Percentiles rank a stretch among this genome's conserved stretches.
These are phyloP conservation scores for Boehmeria nivea DNA, from an alignment of 306 rosid genomes.

Conservation along the genomic window DNA sequence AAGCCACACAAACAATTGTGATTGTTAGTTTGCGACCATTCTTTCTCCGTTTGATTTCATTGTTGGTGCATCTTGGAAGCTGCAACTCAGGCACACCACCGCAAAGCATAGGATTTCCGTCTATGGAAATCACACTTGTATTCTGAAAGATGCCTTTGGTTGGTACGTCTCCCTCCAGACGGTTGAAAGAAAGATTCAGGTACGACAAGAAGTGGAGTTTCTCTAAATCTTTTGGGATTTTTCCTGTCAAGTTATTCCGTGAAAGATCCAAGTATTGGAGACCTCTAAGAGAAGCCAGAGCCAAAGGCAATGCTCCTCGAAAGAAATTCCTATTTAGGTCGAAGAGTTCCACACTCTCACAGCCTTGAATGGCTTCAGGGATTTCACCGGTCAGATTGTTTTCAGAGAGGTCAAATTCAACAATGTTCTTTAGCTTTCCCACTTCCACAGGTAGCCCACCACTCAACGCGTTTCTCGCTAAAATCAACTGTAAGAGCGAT, in stretches of 20 bases:
- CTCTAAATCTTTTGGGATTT: slow-evolving; percentile 28
- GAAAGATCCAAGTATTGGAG: slow-evolving; percentile 28
- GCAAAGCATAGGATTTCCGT: slow-evolving; percentile 19
- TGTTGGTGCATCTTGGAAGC: too few relatives aligned
- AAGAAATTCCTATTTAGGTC: slow-evolving; percentile 25
- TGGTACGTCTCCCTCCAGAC: slow-evolving; percentile 38
- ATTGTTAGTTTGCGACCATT: neutral
- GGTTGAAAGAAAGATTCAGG: slow-evolving; percentile 40
- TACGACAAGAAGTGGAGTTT: neutral
- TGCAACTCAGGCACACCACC: slow-evolving; percentile 7
- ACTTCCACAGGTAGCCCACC: slow-evolving; percentile 22
- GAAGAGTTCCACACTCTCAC: slow-evolving; percentile 24
- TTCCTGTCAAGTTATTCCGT: slow-evolving; percentile 22
- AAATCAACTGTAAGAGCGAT: slow-evolving; percentile 8
- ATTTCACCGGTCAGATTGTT: slow-evolving; percentile 25
- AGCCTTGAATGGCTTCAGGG: slow-evolving; percentile 24
- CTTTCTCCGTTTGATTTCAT: neutral
- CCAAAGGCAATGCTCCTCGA: slow-evolving; percentile 25
- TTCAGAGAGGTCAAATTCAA: slow-evolving; percentile 25
- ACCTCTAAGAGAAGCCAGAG: slow-evolving; percentile 25
- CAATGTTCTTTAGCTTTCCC: slow-evolving; percentile 7
- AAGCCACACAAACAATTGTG: too few relatives aligned
- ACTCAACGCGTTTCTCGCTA: slow-evolving; percentile 26
- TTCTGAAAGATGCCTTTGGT: slow-evolving; percentile 31
- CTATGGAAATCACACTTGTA: slow-evolving; percentile 1